Base-by-base conservation (phyloP, 108 stramenopile species). In the Fragilaria crotonensis region DNA sequence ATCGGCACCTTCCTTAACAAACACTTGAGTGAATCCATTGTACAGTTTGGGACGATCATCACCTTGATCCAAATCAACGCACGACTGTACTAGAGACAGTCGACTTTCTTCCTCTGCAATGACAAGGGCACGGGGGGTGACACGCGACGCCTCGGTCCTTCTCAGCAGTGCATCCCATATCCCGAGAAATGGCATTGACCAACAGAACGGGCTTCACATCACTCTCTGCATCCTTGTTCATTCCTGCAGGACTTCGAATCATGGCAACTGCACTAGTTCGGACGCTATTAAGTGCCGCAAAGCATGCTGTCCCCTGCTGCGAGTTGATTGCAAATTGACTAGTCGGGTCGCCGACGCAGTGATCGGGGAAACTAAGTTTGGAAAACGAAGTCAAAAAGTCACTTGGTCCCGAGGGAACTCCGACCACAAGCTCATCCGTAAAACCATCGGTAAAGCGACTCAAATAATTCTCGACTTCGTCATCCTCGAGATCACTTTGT, bases 371-470 rank as follows among this genome's bases (percentile, higher is more conserved):
- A 63, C 84, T 84, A 52, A 94, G 59, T 57, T 75, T 83, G 57
- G 72, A 65, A 52, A 72, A 66, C 5, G 83, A 88, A 4, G 73
- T 78, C 33, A 79, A 60, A 33, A 62, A 73, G 33, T 56, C 51
- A 11, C 66, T 66, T 17, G 76, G 64, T 14, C 84, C 83, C 30
- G 53, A 51, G 5, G 81, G 81, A 9, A 89, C 87, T 47, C 86
- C 75, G 26, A 73, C 72, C 0, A 86, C 85, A n/a, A 94, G 70
- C 56, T 81, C 70, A 60, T 94, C 93, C 0, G 89, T 94, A 52
- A 85, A 86, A 25, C 93, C 93, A 77, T 94, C 93, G 4, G 93
- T 77, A n/a, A n/a, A n/a, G n/a, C n/a, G n/a, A n/a, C n/a, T n/a
- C n/a, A n/a, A n/a, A n/a, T n/a, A n/a, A n/a, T n/a, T n/a, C n/a